phyloP scores from a whole-genome alignment of 2,329 filamentous ascomycete species.

The Calycina marina region DNA sequence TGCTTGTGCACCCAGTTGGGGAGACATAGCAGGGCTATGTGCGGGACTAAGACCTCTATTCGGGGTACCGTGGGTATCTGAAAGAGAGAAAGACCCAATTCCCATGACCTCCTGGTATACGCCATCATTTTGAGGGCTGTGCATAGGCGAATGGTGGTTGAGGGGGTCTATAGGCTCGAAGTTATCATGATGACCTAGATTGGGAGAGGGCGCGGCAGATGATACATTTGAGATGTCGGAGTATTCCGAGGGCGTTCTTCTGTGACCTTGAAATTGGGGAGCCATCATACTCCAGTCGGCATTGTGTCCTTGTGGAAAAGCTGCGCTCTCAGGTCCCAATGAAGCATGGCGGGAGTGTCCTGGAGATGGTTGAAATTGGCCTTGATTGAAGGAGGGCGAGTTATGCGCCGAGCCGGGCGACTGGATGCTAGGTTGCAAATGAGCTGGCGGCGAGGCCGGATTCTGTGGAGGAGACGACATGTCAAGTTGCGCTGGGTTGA shows the following conservation, averaged over 20 bases:
- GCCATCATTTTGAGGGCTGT: slow-evolving; percentile 55
- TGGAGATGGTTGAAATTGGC: slow-evolving; percentile 20
- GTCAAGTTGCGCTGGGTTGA: slow-evolving; percentile 31
- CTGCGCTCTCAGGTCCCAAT: slow-evolving; percentile 22
- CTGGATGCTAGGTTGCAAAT: slow-evolving; percentile 17
- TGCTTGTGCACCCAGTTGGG: slow-evolving; percentile 42
- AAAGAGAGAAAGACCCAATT: slow-evolving; percentile 69
- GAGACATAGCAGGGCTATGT: slow-evolving; percentile 54
- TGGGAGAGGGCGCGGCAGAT: slow-evolving; percentile 72
- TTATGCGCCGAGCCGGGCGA: slow-evolving; percentile 23
- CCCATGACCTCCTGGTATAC: slow-evolving; percentile 67
- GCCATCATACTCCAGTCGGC: slow-evolving; percentile 44
- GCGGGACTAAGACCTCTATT: slow-evolving; percentile 68
- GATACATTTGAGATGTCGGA: slow-evolving; percentile 85
- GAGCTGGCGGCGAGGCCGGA: slow-evolving; percentile 17
- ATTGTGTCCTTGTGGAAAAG: slow-evolving; percentile 35
- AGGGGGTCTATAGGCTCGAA: slow-evolving; percentile 55
- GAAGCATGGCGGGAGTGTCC: slow-evolving; percentile 22
- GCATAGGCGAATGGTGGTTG: slow-evolving; percentile 62
- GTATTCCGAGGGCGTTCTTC: slow-evolving; percentile 76
- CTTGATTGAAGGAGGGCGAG: slow-evolving; percentile 20
- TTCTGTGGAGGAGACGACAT: slow-evolving; percentile 29
- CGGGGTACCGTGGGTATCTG: slow-evolving; percentile 49
- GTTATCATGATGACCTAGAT: slow-evolving; percentile 59
- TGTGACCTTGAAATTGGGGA: slow-evolving; percentile 60